Conservation (phyloP, 345 rosid genomes). For the Punica granatum region DNA sequence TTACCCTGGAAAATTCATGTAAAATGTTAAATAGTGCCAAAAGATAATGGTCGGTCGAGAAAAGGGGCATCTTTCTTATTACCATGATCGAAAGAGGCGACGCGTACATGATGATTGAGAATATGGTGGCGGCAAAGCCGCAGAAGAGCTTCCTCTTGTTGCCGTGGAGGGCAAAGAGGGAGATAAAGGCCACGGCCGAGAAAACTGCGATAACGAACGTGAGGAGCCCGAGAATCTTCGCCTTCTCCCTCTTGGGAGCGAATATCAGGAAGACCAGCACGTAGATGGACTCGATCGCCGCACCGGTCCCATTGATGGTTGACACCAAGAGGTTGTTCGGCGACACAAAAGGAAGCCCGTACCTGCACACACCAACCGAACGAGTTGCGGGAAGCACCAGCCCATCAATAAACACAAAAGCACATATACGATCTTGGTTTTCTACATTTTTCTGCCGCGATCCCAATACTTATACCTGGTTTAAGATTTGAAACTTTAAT, state of each 20-base stretch:
- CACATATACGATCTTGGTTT: too few relatives aligned
- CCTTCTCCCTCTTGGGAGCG: slow-evolving; percentile 72
- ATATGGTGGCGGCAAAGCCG: slow-evolving; percentile 71
- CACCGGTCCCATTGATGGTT: slow-evolving; percentile 80
- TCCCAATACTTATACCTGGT: too few relatives aligned
- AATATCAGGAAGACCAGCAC: slow-evolving; percentile 54
- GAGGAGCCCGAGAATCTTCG: slow-evolving; percentile 58
- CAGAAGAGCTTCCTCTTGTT: slow-evolving; percentile 64
- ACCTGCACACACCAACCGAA: slow-evolving; percentile 35
- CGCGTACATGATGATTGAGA: slow-evolving; percentile 93
- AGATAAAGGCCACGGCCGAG: slow-evolving; percentile 49
- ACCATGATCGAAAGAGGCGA: slow-evolving; percentile 97
- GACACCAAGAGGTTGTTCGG: slow-evolving; percentile 65
- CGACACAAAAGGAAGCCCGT: slow-evolving; percentile 89
- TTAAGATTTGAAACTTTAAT: not conserved
- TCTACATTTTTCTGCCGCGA: too few relatives aligned
- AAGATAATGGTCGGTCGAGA: not conserved
- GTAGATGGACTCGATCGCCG: slow-evolving; percentile 56
- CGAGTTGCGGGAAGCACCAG: too few relatives aligned
- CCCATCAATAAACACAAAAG: not conserved
- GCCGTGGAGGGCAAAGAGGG: slow-evolving; percentile 65
- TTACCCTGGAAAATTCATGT: too few relatives aligned
- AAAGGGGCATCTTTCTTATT: slow-evolving; percentile 10
- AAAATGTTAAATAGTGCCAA: too few relatives aligned
- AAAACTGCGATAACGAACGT: slow-evolving; percentile 43